Base-by-base conservation (phyloP, 441 rosid genomes). In the Aleurites moluccanus region DNA sequence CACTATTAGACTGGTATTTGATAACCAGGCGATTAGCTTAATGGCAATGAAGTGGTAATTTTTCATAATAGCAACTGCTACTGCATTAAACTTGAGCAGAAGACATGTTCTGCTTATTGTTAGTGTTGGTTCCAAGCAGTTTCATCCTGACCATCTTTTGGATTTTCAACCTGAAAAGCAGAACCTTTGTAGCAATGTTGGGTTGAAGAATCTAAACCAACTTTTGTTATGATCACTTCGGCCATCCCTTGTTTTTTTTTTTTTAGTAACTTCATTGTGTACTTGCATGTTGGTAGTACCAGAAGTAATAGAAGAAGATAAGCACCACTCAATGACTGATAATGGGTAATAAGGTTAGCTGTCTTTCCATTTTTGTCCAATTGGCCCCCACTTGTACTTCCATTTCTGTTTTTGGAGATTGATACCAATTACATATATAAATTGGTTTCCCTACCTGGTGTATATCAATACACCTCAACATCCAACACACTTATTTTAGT, bases 171-270 rank as follows among this genome's bases (percentile, higher is more conserved):
- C 81, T 79, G 81, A 82, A 80, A 78, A 80, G 77, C 64, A n/a
- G 82, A 79, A 69, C 49, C 73, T 52, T 71, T 87, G 91, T 85
- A 75, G 70, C 70, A 55, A 73, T 81, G 80, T 78, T 55, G 80
- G 91, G 89, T 74, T 74, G 84, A 92, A 90, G 76, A 80, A 86
- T 86, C 92, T 80, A 82, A 89, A 78, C 87, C 84, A 82, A 81
- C 82, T 84, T 88, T 74, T 77, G 61, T 74, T 69, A 75, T 63
- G 62, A 88, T 85, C 88, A 81, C 77, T 71, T 81, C 1, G 82
- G 76, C 97, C 97, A 88, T 90, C 74, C 86, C 91, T 80, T 85
- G 89, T 81, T 83, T 80, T 81, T 47, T 67, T 83, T 69, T 67
- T 69, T 79, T 59, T 73, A 66, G 79, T 66, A 44, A 64, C 81